Evolutionary conservation across 2,329 filamentous ascomycete genomes (phyloP).

Genomic region (Aureobasidium sp.): DNA sequence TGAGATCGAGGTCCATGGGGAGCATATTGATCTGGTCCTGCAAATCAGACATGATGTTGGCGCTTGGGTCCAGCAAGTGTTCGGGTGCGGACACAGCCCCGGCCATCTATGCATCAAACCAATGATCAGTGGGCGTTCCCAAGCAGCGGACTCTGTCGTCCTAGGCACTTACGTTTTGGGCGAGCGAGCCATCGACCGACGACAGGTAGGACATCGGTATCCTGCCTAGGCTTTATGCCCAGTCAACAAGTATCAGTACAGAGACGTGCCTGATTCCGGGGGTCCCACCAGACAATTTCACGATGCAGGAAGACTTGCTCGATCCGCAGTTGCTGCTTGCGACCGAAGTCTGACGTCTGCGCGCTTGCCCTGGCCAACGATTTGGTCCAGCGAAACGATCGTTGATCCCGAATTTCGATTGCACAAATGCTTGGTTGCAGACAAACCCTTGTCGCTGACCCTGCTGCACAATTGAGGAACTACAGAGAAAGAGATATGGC

Average conservation of each 20-base stretch:
- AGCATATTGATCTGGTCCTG: constrained; percentile 38
- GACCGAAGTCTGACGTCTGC: constrained; percentile 2
- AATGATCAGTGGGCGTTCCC: constrained; percentile 6
- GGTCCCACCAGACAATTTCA: neutral
- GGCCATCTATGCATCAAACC: constrained; percentile 22
- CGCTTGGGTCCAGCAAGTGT: constrained; percentile 26
- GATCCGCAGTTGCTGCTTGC: constrained; percentile 6
- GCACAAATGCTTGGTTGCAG: neutral
- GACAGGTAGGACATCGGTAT: constrained; percentile 12
- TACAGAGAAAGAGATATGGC: neutral
- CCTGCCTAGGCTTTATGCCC: neutral
- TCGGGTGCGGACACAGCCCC: constrained; percentile 23
- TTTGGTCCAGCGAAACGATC: neutral
- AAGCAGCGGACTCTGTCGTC: neutral
- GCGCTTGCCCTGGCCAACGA: neutral
- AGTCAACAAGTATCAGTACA: neutral
- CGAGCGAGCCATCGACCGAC: constrained; percentile 12
- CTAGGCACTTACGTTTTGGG: constrained; percentile 13
- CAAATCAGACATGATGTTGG: constrained; percentile 35
- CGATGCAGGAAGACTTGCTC: constrained; percentile 14
- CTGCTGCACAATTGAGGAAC: neutral
- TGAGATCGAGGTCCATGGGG: constrained; percentile 37
- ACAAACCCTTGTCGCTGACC: neutral
- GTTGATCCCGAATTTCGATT: neutral
- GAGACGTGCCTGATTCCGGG: neutral